A percentile compares a stretch with the other conserved stretches of the same genome.
These are phyloP conservation scores for Coniferiporia sulphurascens DNA, from an alignment of 1,284 basidiomycete genomes.

Conservation along the genomic window DNA sequence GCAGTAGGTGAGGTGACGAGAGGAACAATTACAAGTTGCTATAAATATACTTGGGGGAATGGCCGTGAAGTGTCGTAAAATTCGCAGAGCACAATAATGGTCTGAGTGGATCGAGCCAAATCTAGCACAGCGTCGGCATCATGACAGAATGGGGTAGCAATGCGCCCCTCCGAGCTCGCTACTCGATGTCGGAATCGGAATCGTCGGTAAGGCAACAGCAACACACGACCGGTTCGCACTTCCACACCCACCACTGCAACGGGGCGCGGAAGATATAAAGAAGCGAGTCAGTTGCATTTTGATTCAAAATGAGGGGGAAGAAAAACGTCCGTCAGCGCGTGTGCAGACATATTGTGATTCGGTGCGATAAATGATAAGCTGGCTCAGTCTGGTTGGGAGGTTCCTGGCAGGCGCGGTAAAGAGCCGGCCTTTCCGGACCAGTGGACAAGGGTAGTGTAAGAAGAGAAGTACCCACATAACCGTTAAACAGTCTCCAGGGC, in stretches of 20 bases:
- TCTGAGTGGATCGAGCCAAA: too few relatives aligned
- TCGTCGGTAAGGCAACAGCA: slow-evolving; percentile 15
- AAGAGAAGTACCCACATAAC: slow-evolving; percentile 46
- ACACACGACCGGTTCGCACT: slow-evolving; percentile 11
- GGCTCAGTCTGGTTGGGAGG: not conserved
- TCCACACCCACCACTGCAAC: slow-evolving; percentile 18
- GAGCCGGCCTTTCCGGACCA: not conserved
- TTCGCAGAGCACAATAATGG: too few relatives aligned
- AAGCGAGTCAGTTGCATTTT: not conserved
- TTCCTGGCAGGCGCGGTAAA: not conserved
- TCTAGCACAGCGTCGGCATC: too few relatives aligned
- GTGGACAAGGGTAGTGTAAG: not conserved
- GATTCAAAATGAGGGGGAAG: not conserved
- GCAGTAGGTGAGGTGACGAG: too few relatives aligned
- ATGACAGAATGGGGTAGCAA: not conserved
- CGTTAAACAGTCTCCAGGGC: slow-evolving; percentile 62
- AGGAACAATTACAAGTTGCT: too few relatives aligned
- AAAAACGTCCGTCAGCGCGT: not conserved
- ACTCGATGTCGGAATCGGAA: slow-evolving; percentile 6
- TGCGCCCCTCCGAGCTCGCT: not conserved
- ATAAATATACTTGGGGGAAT: too few relatives aligned
- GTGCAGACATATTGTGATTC: not conserved
- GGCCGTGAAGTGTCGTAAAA: too few relatives aligned
- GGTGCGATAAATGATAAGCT: not conserved
- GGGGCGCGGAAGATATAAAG: not conserved